Base-by-base conservation (phyloP, 2,329 filamentous ascomycete genomes). In the Fusarium bactridioides region DNA sequence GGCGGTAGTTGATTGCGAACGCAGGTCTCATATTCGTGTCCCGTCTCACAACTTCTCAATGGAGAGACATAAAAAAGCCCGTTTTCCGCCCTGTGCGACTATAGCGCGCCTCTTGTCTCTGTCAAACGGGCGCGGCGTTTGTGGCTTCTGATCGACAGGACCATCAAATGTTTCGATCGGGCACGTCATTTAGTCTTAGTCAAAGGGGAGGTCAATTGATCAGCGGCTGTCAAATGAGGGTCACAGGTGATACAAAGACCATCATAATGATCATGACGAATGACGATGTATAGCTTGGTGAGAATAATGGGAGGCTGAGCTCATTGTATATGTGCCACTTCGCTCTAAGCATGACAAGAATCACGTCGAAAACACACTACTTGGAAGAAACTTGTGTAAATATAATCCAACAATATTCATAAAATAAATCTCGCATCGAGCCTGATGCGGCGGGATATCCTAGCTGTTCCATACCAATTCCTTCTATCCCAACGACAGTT, bases 11-110 rank as follows among this genome's bases (percentile, higher is more conserved):
- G 64, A 70, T 72, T 73, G 56, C 65, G 69, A 63, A 70, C 54
- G 44, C 47, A 59, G 35, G 69, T 72, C 65, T 73, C 65, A 70
- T 33, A 62, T 59, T 67, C 65, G 64, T 72, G 45, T 48, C 41
- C 59, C 56, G 65, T 72, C 69, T 38, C 56, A 62, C 69, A 62
- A n/a, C 41, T 16, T 41, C 23, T 35, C n/a, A 21, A 12, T 37
- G 13, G 41, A 41, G 31, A 66, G 27, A 53, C 53, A 66, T 48
- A 12, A 19, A 67, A 61, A 43, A 50, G 29, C 53, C 45, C 40
- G 62, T 47, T 54, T 60, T 40, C 37, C 38, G 7, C 43, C 33
- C 41, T 60, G 64, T 72, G 45, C 41, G 31, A 69, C 40, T 33
- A 3, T 40, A 25, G 23, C 21, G 29, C 44, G 44, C 58, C 50